Evolutionary conservation across 1,284 basidiomycete species (phyloP), one percentile per base, ranked within the genome.

Genomic region (Cryptococcus hybrid): DNA sequence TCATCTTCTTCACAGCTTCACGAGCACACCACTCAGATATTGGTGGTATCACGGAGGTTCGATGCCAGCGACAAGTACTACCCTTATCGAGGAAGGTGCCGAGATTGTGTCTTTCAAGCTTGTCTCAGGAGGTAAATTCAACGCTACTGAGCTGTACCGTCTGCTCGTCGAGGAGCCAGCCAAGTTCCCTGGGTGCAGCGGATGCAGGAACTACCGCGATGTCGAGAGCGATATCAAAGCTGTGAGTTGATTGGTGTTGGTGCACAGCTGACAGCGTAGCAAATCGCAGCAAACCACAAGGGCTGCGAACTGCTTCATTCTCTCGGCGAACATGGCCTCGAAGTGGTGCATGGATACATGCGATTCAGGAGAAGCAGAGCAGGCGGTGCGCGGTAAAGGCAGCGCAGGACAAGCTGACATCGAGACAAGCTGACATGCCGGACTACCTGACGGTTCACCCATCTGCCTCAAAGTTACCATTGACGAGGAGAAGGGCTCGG

Each of bases 81-180:
- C 74, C 36, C 63, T 80, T 6, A 79, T 72, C 63, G 74, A 81
- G 49, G 80, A 81, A 61, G 80, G 80, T 1, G 80, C 80, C 1
- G 71, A 77, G 55, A 75, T 79, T 62, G 64, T 60, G 47, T 68
- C 65, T 2, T 69, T 93, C 97, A 84, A 69, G 51, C 65, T 74
- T 3, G 70, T 74, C 52, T 63, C 63, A 37, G 65, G 45, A 40
- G 73, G 73, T 52, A 58, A 66, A 47, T 74, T 74, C 52, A 67
- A 74, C 57, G 70, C 71, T 52, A 82, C 87, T 46, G 88, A 88
- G 0, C 78, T 98, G 11, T 77, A 86, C 18, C 86, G 88, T 66
- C 84, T 89, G 64, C 88, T 98, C 84, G 79, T 92, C 52, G 88
- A 90, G n/a, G 86, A 87, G 59, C 94, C 95, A 0, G 88, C 87